A percentile compares a stretch with the other conserved stretches of the same genome.
These are phyloP conservation scores for Cercis canadensis DNA, from an alignment of 306 rosid species.

Conservation along the genomic window DNA sequence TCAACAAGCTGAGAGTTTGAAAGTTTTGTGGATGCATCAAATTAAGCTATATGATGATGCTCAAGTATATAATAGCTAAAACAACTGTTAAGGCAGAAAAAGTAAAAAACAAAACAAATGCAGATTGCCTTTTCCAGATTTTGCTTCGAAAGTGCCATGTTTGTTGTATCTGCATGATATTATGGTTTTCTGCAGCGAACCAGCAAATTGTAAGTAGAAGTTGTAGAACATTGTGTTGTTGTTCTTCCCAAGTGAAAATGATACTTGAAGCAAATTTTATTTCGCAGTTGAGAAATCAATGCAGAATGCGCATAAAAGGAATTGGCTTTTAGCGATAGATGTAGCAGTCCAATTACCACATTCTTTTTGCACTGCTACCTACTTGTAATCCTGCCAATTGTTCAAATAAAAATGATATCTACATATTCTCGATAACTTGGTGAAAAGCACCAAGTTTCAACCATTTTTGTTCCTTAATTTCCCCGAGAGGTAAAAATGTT, in stretches of 20 bases:
- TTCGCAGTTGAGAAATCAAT: background rate
- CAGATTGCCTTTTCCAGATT: slow-evolving; percentile 25
- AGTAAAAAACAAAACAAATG: slow-evolving; percentile 20
- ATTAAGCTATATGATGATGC: slow-evolving; percentile 32
- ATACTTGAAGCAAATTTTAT: background rate
- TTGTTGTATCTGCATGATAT: background rate
- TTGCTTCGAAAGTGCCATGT: slow-evolving; percentile 8
- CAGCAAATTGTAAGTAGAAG: background rate
- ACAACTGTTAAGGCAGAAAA: background rate
- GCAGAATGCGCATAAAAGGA: no score
- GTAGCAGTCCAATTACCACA: no score
- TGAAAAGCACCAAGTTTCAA: no score
- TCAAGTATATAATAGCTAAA: slow-evolving; percentile 28
- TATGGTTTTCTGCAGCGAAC: slow-evolving; percentile 11
- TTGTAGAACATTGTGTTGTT: slow-evolving; percentile 8
- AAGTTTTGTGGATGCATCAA: slow-evolving; percentile 28
- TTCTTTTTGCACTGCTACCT: no score
- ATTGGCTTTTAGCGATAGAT: no score
- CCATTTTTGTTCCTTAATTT: no score
- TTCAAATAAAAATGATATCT: no score
- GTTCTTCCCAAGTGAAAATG: background rate
- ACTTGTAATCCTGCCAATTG: no score
- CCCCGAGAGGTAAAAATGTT: no score
- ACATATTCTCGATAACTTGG: no score
- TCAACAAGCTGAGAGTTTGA: slow-evolving; percentile 47